These are phyloP conservation scores for Jaltomata sinuosa DNA, from an alignment of 257 asterid species.

Conservation along the genomic window DNA sequence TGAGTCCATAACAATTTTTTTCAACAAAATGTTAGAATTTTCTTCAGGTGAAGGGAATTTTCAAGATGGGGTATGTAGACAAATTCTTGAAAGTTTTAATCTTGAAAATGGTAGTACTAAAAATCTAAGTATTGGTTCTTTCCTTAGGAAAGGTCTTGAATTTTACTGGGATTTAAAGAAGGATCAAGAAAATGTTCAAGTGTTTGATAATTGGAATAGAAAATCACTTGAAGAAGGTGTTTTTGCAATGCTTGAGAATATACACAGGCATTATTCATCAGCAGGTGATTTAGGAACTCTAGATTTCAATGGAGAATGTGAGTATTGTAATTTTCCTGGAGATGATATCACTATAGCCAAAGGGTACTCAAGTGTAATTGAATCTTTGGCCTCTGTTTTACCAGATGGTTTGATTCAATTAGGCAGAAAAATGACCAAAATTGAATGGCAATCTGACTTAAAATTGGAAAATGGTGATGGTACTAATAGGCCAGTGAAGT, in stretches of 20 bases:
- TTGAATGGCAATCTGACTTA: slow-evolving; percentile 42
- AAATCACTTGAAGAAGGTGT: neutral
- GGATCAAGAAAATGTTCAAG: neutral
- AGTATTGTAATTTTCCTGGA: slow-evolving; percentile 64
- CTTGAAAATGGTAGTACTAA: slow-evolving; percentile 3
- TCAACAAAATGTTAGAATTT: slow-evolving; percentile 55
- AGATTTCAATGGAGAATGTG: slow-evolving; percentile 66
- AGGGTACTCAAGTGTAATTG: slow-evolving; percentile 53
- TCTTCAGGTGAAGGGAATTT: slow-evolving; percentile 33
- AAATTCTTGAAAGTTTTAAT: neutral
- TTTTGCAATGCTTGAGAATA: slow-evolving; percentile 56
- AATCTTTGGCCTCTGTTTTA: slow-evolving; percentile 50
- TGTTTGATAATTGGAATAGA: neutral
- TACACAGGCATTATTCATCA: slow-evolving; percentile 62
- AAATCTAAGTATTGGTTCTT: no score
- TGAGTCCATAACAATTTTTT: slow-evolving; percentile 45
- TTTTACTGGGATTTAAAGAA: slow-evolving; percentile 26
- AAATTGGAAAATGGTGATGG: neutral
- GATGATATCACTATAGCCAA: slow-evolving; percentile 67
- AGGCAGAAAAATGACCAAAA: slow-evolving; percentile 38
- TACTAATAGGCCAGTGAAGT: slow-evolving; percentile 45
- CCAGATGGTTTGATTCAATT: slow-evolving; percentile 61
- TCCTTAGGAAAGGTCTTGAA: slow-evolving; percentile 54
- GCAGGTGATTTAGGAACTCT: slow-evolving; percentile 48
- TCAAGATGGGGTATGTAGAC: slow-evolving; percentile 8